Evolutionary conservation across 2,329 filamentous ascomycete genomes (phyloP).

Genomic region (Metarhizium anisopliae): DNA sequence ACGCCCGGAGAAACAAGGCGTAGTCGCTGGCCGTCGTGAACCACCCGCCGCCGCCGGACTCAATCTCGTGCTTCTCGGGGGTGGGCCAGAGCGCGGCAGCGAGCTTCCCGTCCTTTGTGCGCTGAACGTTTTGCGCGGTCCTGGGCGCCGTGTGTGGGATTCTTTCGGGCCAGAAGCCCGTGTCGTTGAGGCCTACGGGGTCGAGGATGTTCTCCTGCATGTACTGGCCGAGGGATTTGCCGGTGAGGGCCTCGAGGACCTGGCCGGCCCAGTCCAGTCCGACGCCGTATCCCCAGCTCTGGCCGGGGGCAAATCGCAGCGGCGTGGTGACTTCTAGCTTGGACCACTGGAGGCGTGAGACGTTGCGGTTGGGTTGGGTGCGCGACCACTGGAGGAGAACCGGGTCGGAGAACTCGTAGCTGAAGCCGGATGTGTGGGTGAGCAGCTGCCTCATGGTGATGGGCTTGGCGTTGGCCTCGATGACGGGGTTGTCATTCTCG

Average conservation of each 20-base stretch:
- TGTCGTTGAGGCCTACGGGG: slow-evolving; percentile 26
- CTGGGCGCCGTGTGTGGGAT: slow-evolving; percentile 17
- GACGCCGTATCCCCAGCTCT: slow-evolving; percentile 40
- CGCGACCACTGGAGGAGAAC: slow-evolving; percentile 30
- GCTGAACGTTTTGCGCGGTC: slow-evolving; percentile 12
- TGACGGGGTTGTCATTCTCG: slow-evolving; percentile 23
- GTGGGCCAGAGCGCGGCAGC: slow-evolving; percentile 9
- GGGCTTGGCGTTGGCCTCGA: slow-evolving; percentile 25
- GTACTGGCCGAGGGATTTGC: slow-evolving; percentile 26
- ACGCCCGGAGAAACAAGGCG: slow-evolving; percentile 21
- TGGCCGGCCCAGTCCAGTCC: slow-evolving; percentile 38
- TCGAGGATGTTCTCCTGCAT: slow-evolving; percentile 27
- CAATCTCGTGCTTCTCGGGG: slow-evolving; percentile 23
- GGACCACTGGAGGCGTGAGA: slow-evolving; percentile 22
- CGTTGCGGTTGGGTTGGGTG: slow-evolving; percentile 20
- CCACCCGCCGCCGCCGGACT: slow-evolving; percentile 35
- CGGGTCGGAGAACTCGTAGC: slow-evolving; percentile 32
- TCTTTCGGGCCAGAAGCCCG: slow-evolving; percentile 25
- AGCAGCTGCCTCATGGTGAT: slow-evolving; percentile 36
- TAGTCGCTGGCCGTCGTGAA: slow-evolving; percentile 33
- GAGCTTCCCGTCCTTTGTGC: slow-evolving; percentile 13
- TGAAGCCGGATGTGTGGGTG: slow-evolving; percentile 39
- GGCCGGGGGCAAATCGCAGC: slow-evolving; percentile 34
- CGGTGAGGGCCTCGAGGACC: slow-evolving; percentile 31
- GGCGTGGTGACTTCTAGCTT: slow-evolving; percentile 32